Base-by-base conservation (phyloP, 805 yeast species). In the Teunomyces stri region DNA sequence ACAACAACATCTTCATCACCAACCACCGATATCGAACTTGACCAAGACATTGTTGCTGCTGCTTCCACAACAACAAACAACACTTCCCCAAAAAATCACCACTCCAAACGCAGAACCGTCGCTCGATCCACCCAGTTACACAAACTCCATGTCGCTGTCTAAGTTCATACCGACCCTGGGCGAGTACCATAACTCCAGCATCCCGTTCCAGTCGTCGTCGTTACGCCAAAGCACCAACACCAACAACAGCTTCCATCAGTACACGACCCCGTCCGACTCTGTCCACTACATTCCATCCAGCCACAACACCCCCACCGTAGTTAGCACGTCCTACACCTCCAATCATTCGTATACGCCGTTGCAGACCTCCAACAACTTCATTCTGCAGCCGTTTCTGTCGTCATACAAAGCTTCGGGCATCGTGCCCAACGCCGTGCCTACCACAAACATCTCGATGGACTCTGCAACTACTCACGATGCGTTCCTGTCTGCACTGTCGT, bases 371-470 rank as follows among this genome's bases (percentile, higher is more conserved):
- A 22, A 31, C 47, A 40, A 43, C 22, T 43, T 33, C 35, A 29
- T 37, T 16, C 48, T 28, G 28, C 40, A 37, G 29, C 51, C 36
- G 25, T 43, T 43, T 39, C 47, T 39, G 43, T 33, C 46, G 22
- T 42, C 43, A 15, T 37, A 38, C 33, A 42, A 48, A 30, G 52
- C 40, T 15, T 43, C 44, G 12, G 54, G 54, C 21, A 46, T 51
- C 20, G 39, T 49, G 35, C 65, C 69, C 12, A 68, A 67, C 16
- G 72, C 81, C 5, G 70, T 72, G 9, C 80, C 86, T 7, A 81
- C 86, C 2, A 81, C 86, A 49, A 68, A 44, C 52, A 66, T 81
- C 27, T 72, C 80, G 12, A 75, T 70, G 56, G 83, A 79, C 53
- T 59, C 70, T 20, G 80, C 77, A 7, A 56, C 60, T 39, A 48